A percentile compares a stretch with the other conserved stretches of the same genome.
These are phyloP conservation scores for Cetradonia linearis DNA, from an alignment of 495 filamentous ascomycete species.

Conservation along the genomic window DNA sequence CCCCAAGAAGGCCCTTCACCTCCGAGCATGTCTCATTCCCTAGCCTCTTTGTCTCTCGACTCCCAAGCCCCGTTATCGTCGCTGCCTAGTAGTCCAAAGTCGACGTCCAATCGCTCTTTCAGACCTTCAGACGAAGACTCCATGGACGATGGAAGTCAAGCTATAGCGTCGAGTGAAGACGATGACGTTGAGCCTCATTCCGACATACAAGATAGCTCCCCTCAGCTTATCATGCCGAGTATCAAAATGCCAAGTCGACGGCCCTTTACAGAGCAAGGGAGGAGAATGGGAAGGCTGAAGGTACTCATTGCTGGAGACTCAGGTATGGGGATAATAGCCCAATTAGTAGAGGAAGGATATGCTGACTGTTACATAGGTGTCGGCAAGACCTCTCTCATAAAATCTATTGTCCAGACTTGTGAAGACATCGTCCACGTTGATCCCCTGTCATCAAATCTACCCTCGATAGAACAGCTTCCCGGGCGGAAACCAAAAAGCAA, in stretches of 20 bases:
- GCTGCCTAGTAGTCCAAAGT: conserved; percentile 45
- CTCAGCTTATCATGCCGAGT: conserved; percentile 95
- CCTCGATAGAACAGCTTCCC: conserved; percentile 24
- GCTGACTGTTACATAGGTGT: conserved; percentile 33
- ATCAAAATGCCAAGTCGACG: conserved; percentile 88
- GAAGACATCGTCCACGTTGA: conserved; percentile 97
- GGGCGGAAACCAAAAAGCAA: conserved; percentile 26
- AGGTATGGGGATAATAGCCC: conserved; percentile 40
- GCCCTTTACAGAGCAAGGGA: conserved; percentile 83
- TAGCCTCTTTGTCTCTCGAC: conserved; percentile 38
- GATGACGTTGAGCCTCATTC: conserved; percentile 32
- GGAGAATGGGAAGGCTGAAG: conserved; percentile 76
- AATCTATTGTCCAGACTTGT: conserved; percentile 86
- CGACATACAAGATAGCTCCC: conserved; percentile 41
- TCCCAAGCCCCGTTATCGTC: conserved; percentile 37
- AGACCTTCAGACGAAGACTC: conserved; percentile 43
- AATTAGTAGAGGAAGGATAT: background rate
- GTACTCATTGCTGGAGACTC: conserved; percentile 75
- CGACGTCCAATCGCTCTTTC: conserved; percentile 39
- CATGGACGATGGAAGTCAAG: conserved; percentile 43
- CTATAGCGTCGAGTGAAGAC: conserved; percentile 36
- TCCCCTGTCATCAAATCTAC: conserved; percentile 45
- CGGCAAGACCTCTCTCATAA: conserved; percentile 87
- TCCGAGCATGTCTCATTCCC: conserved; percentile 30
- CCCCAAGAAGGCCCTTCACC: conserved; percentile 25